Percentiles rank a stretch among this genome's conserved stretches.
phyloP scores from a whole-genome alignment of 148 eudicot genomes.

The Fagopyrum homotropicum region DNA sequence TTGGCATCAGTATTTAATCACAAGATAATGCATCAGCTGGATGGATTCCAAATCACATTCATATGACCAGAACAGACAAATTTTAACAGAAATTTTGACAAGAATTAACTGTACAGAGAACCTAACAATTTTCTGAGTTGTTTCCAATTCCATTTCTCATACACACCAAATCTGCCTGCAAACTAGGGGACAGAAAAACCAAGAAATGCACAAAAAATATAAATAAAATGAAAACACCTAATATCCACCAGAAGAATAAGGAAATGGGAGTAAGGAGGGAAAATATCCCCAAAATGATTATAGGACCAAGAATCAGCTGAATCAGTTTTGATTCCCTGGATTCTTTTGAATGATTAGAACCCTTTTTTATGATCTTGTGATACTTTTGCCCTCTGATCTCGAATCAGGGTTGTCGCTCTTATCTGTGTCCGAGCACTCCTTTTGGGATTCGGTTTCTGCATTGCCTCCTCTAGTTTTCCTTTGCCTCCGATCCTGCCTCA shows the following conservation, averaged over 20 bases:
- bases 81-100: background rate
- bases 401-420: slow-evolving; percentile 75
- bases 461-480: slow-evolving; percentile 44
- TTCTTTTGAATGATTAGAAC: background rate
- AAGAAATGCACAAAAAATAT: background rate
- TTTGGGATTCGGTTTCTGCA: slow-evolving; percentile 47
- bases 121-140: background rate
- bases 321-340: background rate
- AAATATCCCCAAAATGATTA: background rate
- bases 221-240: background rate
- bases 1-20: too few relatives aligned
- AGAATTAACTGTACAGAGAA: slow-evolving; percentile 1
- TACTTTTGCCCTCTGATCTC: slow-evolving; percentile 54
- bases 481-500: slow-evolving; percentile 75
- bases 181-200: background rate
- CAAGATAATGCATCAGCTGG: too few relatives aligned
- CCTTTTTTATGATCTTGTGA: slow-evolving; percentile 14
- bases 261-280: background rate
- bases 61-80: background rate
- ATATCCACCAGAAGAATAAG: background rate
- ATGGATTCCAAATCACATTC: background rate
- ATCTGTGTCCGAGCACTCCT: slow-evolving; percentile 59
- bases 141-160: slow-evolving; percentile 2
- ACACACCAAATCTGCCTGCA: slow-evolving; percentile 11
- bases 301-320: background rate